Percentiles rank a stretch among this genome's conserved stretches.
phyloP scores from a whole-genome alignment of 2,329 filamentous ascomycete species.

The Metarhizium album region DNA sequence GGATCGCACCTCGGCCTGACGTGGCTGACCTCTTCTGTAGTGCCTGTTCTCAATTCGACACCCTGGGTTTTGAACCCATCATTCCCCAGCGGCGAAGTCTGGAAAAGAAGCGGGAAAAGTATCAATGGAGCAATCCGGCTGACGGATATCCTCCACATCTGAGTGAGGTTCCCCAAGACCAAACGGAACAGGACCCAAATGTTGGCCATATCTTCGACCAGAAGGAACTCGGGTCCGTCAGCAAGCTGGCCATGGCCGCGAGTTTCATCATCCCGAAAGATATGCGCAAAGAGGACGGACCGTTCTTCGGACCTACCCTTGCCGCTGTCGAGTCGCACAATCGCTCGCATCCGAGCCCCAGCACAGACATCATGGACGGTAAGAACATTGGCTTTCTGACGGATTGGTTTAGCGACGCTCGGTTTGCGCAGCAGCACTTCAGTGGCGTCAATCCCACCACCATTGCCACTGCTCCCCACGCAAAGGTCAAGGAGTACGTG shows the following conservation, averaged over 20 bases:
- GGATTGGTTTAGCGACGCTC: constrained; percentile 32
- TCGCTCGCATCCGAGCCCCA: constrained; percentile 21
- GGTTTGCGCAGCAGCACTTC: constrained; percentile 34
- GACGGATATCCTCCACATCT: neutral
- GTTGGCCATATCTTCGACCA: neutral
- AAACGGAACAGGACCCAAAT: neutral
- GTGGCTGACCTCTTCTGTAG: neutral
- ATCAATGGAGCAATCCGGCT: neutral
- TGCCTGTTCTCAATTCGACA: neutral
- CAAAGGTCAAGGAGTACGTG: constrained; percentile 24
- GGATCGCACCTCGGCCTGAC: neutral
- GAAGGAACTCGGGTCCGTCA: neutral
- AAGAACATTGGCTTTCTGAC: constrained; percentile 22
- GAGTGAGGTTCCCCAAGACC: neutral
- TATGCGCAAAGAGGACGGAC: neutral
- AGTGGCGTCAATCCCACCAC: constrained; percentile 34
- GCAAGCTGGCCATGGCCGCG: neutral
- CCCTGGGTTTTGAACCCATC: neutral
- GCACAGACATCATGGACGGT: constrained; percentile 23
- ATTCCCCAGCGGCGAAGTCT: neutral
- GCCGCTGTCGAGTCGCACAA: constrained; percentile 18
- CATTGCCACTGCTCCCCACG: constrained; percentile 27
- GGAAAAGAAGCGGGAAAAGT: neutral
- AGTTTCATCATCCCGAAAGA: neutral
- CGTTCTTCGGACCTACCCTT: neutral